Evolutionary conservation across 371 early-diverging fungal genomes (phyloP).

Genomic region (Saksenaea oblongispora): DNA sequence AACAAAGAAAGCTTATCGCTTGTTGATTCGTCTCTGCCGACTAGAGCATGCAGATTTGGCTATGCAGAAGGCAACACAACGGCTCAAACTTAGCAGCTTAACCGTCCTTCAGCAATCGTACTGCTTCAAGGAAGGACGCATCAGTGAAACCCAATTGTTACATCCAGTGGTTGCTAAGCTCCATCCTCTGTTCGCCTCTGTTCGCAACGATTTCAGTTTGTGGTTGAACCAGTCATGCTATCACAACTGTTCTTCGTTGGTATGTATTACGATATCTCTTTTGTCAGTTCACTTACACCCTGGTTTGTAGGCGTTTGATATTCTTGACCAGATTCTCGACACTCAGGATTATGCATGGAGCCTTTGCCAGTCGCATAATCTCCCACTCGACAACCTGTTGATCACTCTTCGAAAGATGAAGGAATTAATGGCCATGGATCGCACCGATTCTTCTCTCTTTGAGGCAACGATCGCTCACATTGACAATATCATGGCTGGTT

Average conservation of each 20-base stretch:
- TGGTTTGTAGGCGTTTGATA: conserved; percentile 8
- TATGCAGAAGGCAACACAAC: conserved; percentile 28
- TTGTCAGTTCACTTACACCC: no score
- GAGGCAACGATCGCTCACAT: conserved; percentile 9
- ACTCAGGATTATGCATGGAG: conserved; percentile 63
- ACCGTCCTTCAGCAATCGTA: conserved; percentile 58
- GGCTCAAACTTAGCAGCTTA: conserved; percentile 46
- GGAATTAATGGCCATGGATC: conserved; percentile 20
- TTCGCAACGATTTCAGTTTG: conserved; percentile 24
- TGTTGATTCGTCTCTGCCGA: conserved; percentile 39
- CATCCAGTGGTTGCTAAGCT: conserved; percentile 51
- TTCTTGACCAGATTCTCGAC: conserved; percentile 55
- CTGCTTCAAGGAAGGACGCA: conserved; percentile 39
- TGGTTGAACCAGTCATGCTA: conserved; percentile 41
- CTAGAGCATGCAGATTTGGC: conserved; percentile 32
- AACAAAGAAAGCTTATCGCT: conserved; percentile 25
- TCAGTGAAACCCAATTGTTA: conserved; percentile 49
- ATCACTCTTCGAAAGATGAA: conserved; percentile 43
- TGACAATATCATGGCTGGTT: conserved; percentile 38
- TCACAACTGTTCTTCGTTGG: conserved; percentile 12
- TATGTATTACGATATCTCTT: conserved; percentile 5
- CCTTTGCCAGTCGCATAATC: conserved; percentile 41
- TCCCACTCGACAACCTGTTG: conserved; percentile 61
- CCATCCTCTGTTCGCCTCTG: conserved; percentile 44
- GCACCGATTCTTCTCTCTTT: conserved; percentile 9